Base-by-base conservation (phyloP, 2,329 filamentous ascomycete genomes). In the Penicillium brasilianum region DNA sequence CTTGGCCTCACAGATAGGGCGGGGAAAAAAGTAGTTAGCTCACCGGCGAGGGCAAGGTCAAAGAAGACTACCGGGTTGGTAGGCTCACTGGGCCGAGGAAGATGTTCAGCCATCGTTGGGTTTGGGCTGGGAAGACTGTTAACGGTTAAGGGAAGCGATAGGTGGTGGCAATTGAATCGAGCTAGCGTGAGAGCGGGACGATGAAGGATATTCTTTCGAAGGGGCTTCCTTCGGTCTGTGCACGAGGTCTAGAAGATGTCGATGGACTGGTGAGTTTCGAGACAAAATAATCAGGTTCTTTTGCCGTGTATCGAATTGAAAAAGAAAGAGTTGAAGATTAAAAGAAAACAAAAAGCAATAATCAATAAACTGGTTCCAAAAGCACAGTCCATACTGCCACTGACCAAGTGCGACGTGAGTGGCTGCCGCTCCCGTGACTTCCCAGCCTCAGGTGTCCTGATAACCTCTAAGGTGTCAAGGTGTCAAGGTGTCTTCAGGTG, bases 61-160 rank as follows among this genome's bases (percentile, higher is more conserved):
- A 83, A 82, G 66, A 83, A 83, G n/a, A 82, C 80, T 39, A 83
- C 71, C 13, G 81, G 81, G 59, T 82, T 79, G 16, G 68, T 49
- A 36, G 65, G 41, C 16, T 62, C 55, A 13, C 36, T 63, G 5
- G 43, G 22, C 50, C 34, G 36, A 25, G 25, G 36, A 11, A 37
- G n/a, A 30, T 30, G 53, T 53, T 37, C 50, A 53, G 50, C 20
- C 50, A 53, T 53, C n/a, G 30, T 22, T 32, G 20, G 14, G 10
- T 5, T 25, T 14, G 5, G 37, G 18, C 4, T 46, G 43, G 25
- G 13, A 1, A 30, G 25, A 5, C 13, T 41, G 36, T 22, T n/a
- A 16, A 22, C 18, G 28, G n/a, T 28, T 7, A 48, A 48, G 13
- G 5, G n/a, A 54, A 16, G 28, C 34, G 51, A 28, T 48, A n/a